A percentile compares a stretch with the other conserved stretches of the same genome.
phyloP scores from a whole-genome alignment of 495 filamentous ascomycete genomes.

The Podospora conica region DNA sequence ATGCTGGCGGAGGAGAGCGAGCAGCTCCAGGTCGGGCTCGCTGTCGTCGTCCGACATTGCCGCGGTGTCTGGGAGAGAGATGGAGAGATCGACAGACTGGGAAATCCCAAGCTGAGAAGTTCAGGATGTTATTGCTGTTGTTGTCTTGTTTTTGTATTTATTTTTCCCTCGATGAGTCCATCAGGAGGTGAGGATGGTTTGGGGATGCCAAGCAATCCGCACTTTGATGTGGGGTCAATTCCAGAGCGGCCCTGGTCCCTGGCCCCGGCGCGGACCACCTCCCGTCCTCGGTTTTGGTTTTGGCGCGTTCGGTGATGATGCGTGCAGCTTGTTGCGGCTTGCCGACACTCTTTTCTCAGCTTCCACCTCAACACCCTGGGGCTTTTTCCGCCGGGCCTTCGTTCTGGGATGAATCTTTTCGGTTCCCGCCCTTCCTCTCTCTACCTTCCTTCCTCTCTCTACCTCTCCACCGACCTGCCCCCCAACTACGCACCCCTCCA shows the following conservation, averaged over 20 bases:
- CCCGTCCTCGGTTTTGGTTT: no score
- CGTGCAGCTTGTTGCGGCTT: background rate
- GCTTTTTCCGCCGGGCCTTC: background rate
- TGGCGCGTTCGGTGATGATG: background rate
- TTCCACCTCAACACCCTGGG: background rate
- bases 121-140: background rate
- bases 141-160: background rate
- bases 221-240: background rate
- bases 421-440: background rate
- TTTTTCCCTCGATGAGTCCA: background rate
- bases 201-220: background rate
- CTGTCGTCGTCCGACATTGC: constrained; percentile 86
- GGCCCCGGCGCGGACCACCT: background rate
- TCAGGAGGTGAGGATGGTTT: background rate
- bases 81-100: background rate
- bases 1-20: constrained; percentile 79
- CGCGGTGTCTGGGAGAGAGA: background rate
- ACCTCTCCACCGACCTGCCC: background rate
- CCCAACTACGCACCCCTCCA: background rate
- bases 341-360: background rate
- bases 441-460: no score
- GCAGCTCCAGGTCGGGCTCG: constrained; percentile 80
- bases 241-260: no score
- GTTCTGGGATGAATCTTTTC: background rate
- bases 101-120: background rate